phyloP scores from a whole-genome alignment of 192 early-diverging fungal genomes.

The Coemansia sp. region DNA sequence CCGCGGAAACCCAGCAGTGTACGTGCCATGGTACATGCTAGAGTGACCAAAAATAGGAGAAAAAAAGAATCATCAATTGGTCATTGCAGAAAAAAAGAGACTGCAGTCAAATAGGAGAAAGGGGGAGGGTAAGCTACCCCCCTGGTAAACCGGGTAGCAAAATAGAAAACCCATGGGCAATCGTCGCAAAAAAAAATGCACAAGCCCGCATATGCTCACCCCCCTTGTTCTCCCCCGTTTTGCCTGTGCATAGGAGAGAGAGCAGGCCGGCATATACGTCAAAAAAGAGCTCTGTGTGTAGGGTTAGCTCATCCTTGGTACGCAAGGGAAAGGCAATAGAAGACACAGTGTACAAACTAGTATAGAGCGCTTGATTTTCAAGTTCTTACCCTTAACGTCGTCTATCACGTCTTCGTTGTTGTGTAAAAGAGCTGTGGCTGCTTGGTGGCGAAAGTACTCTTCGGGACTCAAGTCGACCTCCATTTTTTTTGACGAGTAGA shows the following conservation, averaged over 20 bases:
- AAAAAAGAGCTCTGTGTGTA: conserved; percentile 3
- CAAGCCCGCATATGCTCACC: conserved; percentile 38
- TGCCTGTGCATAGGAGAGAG: conserved; percentile 20
- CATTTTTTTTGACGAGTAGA: conserved; percentile 7
- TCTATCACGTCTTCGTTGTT: conserved; percentile 35
- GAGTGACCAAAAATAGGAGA: neutral
- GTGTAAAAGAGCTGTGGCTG: conserved; percentile 37
- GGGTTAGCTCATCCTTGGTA: neutral
- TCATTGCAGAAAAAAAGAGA: neutral
- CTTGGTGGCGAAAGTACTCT: conserved; percentile 51
- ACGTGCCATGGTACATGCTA: neutral
- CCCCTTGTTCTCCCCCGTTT: conserved; percentile 19
- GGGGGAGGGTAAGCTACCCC: neutral
- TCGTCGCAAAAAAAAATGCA: conserved; percentile 31
- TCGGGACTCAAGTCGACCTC: conserved; percentile 47
- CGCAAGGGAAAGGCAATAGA: neutral
- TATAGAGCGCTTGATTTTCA: neutral
- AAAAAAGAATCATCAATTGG: neutral
- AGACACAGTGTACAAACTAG: neutral
- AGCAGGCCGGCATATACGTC: conserved; percentile 13
- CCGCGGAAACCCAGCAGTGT: neutral
- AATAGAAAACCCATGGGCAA: conserved; percentile 20
- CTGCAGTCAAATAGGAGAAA: neutral
- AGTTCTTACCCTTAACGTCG: conserved; percentile 25
- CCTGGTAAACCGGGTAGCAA: neutral